Percentiles rank a stretch among this genome's conserved stretches.
Evolutionary conservation across 805 yeast species (phyloP).

Genomic region (Monosporozyma unispora): DNA sequence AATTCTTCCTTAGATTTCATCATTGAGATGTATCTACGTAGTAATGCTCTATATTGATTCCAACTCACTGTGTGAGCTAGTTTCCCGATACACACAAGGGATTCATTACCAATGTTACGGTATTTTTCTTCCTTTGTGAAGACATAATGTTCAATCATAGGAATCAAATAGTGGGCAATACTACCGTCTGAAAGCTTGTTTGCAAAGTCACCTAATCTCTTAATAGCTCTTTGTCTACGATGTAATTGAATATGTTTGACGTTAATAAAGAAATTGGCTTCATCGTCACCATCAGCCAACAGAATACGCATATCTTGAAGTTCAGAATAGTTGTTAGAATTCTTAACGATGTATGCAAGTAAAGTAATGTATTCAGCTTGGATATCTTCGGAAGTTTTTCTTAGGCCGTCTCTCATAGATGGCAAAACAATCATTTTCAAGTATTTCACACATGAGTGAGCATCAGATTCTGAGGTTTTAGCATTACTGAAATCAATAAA

Average conservation of each 20-base stretch:
- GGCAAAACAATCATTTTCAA: conserved; percentile 56
- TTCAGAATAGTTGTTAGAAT: conserved; percentile 38
- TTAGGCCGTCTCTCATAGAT: conserved; percentile 54
- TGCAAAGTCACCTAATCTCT: conserved; percentile 47
- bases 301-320: conserved; percentile 60
- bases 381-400: conserved; percentile 49
- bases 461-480: conserved; percentile 22
- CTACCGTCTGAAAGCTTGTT: conserved; percentile 41
- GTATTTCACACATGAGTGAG: conserved; percentile 25
- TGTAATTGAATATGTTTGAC: conserved; percentile 76
- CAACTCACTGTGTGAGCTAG: conserved; percentile 55
- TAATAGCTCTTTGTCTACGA: conserved; percentile 77
- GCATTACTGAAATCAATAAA: conserved; percentile 51
- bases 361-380: conserved; percentile 65
- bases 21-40: conserved; percentile 54
- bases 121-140: conserved; percentile 48
- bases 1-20: conserved; percentile 39
- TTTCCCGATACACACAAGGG: conserved; percentile 51
- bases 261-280: conserved; percentile 70
- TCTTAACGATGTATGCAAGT: conserved; percentile 51
- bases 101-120: conserved; percentile 55
- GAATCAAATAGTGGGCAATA: conserved; percentile 73
- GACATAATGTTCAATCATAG: conserved; percentile 77
- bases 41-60: conserved; percentile 71
- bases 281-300: conserved; percentile 61